Conservation (phyloP, 2,329 filamentous ascomycete species). For the Mycosphaerelloides madeirae region DNA sequence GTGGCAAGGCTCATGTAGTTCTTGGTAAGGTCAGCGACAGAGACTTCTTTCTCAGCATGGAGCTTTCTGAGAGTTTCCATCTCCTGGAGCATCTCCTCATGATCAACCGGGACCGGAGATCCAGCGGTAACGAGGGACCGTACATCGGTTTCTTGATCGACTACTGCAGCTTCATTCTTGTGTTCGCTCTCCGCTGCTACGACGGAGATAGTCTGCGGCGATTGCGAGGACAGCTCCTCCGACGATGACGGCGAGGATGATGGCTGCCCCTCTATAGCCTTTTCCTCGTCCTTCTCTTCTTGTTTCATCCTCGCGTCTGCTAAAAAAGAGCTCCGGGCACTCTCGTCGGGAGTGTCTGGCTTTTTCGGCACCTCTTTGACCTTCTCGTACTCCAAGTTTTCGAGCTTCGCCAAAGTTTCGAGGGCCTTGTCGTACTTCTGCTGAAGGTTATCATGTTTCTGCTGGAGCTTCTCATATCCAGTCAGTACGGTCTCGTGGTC, state of each 20-base stretch:
- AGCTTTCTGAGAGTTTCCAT: slow-evolving; percentile 66
- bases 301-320: slow-evolving; percentile 68
- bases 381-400: slow-evolving; percentile 62
- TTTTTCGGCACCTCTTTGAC: slow-evolving; percentile 61
- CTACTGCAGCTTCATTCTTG: slow-evolving; percentile 7
- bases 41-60: slow-evolving; percentile 70
- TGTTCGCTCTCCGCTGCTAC: slow-evolving; percentile 14
- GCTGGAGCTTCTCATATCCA: slow-evolving; percentile 66
- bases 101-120: slow-evolving; percentile 31
- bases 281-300: slow-evolving; percentile 53
- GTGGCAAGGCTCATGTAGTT: slow-evolving; percentile 80
- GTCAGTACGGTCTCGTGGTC: slow-evolving; percentile 81
- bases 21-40: slow-evolving; percentile 65
- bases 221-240: slow-evolving; percentile 84
- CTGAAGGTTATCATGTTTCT: slow-evolving; percentile 66
- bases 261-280: slow-evolving; percentile 48
- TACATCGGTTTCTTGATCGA: too few relatives aligned
- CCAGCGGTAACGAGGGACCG: too few relatives aligned
- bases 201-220: slow-evolving; percentile 58
- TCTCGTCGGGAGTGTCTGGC: slow-evolving; percentile 51
- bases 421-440: slow-evolving; percentile 89
- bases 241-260: slow-evolving; percentile 88
- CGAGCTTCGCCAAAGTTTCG: slow-evolving; percentile 71
- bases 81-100: slow-evolving; percentile 64
- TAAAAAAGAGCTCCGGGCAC: slow-evolving; percentile 72